Evolutionary conservation across 352 stramenopile species (phyloP).

Genomic region (Phytophthora citricola): DNA sequence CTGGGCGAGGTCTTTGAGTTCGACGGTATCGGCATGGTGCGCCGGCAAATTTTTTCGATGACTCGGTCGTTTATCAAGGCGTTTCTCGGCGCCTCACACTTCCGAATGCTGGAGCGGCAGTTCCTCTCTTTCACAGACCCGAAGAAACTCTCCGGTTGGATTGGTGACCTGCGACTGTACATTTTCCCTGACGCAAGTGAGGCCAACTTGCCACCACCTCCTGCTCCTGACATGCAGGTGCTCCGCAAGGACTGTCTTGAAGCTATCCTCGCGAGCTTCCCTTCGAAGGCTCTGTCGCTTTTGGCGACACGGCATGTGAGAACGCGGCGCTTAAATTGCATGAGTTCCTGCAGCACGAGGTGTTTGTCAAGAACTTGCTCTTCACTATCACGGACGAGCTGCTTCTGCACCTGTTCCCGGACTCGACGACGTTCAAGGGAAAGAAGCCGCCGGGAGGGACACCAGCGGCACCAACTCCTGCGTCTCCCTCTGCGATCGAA

Average conservation of each 20-base stretch:
- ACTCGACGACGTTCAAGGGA: conserved; percentile 59
- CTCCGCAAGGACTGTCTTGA: conserved; percentile 73
- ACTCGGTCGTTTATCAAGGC: conserved; percentile 83
- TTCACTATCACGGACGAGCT: conserved; percentile 84
- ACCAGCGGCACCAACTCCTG: neutral
- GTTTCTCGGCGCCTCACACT: conserved; percentile 81
- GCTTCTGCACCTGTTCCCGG: conserved; percentile 77
- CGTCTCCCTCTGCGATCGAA: conserved; percentile 22
- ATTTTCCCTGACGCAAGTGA: conserved; percentile 59
- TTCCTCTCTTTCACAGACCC: conserved; percentile 85
- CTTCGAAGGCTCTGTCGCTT: conserved; percentile 74
- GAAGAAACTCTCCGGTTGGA: conserved; percentile 61
- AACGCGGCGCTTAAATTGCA: conserved; percentile 86
- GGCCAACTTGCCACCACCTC: conserved; percentile 13
- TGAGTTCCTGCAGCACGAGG: conserved; percentile 88
- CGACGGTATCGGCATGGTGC: conserved; percentile 82
- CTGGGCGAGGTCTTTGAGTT: conserved; percentile 88
- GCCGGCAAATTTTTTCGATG: conserved; percentile 86
- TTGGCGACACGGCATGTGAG: conserved; percentile 76
- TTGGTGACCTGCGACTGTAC: conserved; percentile 62
- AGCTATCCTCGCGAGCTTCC: conserved; percentile 74
- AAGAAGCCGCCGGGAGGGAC: conserved; percentile 30
- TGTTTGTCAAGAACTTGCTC: conserved; percentile 88
- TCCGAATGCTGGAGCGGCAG: conserved; percentile 82
- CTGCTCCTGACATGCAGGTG: conserved; percentile 51